Conservation (phyloP, 352 stramenopile species). For the Globisporangium viniferum region DNA sequence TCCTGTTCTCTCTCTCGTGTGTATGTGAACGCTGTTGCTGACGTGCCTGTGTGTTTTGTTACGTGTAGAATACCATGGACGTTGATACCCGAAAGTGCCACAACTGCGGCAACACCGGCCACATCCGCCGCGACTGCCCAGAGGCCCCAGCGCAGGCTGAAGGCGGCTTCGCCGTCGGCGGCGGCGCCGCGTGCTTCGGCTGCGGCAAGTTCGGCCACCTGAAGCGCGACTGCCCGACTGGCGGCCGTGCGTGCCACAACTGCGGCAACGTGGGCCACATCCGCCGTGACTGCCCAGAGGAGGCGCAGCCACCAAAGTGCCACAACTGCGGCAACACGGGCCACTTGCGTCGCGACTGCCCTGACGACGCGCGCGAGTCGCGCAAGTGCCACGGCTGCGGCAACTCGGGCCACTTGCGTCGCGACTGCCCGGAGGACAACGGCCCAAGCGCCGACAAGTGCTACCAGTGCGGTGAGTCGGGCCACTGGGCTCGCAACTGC, state of each 20-base stretch:
- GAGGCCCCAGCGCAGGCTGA: conserved; percentile 43
- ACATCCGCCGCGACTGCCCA: conserved; percentile 77
- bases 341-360: conserved; percentile 72
- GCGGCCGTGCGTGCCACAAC: conserved; percentile 77
- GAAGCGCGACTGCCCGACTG: conserved; percentile 76
- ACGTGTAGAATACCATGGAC: conserved; percentile 15
- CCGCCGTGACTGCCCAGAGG: conserved; percentile 75
- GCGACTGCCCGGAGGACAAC: conserved; percentile 79
- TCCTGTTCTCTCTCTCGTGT: background rate
- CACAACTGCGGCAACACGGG: conserved; percentile 75
- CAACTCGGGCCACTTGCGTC: conserved; percentile 62
- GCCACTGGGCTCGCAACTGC: conserved; percentile 83
- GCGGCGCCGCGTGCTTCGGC: conserved; percentile 59
- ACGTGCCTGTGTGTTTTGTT: too few relatives aligned
- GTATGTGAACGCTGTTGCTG: too few relatives aligned
- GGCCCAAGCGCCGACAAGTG: conserved; percentile 70
- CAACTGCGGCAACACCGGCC: conserved; percentile 73
- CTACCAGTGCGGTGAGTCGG: conserved; percentile 76
- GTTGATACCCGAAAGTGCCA: conserved; percentile 62
- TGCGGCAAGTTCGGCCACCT: conserved; percentile 80
- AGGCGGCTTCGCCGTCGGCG: conserved; percentile 21
- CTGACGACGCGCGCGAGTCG: conserved; percentile 60
- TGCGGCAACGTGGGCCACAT: conserved; percentile 77
- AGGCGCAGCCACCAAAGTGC: conserved; percentile 70
- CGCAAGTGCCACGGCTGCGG: conserved; percentile 80